Conservation (phyloP, 108 stramenopile species). For the Pseudonitzschia multiseries region DNA sequence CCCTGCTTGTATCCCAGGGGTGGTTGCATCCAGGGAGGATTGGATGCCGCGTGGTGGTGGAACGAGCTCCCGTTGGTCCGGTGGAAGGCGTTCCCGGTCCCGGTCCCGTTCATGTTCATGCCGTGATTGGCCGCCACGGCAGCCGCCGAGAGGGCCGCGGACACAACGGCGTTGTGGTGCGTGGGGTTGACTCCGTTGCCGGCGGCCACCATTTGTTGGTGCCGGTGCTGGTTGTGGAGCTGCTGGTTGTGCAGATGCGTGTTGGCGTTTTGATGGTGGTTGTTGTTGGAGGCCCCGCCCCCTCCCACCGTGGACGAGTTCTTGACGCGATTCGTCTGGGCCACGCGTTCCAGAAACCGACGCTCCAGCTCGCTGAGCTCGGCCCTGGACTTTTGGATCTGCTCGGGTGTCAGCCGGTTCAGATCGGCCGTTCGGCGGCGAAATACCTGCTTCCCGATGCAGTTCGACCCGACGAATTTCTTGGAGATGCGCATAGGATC, state of each 20-base stretch:
- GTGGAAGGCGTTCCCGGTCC: constrained; percentile 8
- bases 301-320: constrained; percentile 15
- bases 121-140: constrained; percentile 1
- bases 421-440: constrained; percentile 85
- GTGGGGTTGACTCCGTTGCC: background rate
- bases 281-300: background rate
- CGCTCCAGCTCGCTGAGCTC: constrained; percentile 89
- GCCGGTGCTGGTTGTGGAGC: background rate
- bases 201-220: background rate
- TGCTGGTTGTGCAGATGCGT: constrained; percentile 7
- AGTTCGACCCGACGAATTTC: constrained; percentile 96
- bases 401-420: constrained; percentile 83
- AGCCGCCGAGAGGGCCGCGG: background rate
- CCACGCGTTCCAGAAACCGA: constrained; percentile 90
- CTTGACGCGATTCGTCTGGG: constrained; percentile 92
- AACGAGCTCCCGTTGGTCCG: background rate
- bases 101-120: constrained; percentile 6
- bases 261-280: constrained; percentile 1
- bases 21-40: constrained; percentile 56
- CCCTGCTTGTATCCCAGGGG: constrained; percentile 64
- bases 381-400: constrained; percentile 77
- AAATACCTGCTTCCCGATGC: constrained; percentile 97
- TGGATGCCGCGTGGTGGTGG: background rate
- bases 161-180: background rate
- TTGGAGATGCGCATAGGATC: constrained; percentile 99